Base-by-base conservation (phyloP, 768 basidiomycete species). In the Atractiella rhizophila region DNA sequence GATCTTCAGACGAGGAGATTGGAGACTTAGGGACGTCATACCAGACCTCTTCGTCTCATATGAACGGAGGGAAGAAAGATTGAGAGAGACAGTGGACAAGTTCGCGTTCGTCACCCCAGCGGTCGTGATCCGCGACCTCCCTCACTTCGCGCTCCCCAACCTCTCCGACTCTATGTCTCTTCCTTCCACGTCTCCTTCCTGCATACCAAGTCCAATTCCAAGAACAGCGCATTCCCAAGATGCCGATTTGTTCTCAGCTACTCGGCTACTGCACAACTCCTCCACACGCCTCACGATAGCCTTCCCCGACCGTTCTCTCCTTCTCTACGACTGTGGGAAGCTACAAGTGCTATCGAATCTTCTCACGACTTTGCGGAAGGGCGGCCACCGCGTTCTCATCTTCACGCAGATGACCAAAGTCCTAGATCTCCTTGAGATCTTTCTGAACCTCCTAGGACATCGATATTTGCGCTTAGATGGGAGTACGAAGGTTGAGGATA, bases 331-430 rank as follows among this genome's bases (percentile, higher is more conserved):
- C 57, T 91, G 86, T 52, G 86, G 86, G 33, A 96, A 96, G 54
- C 67, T 96, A 11, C 86, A 91, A 52, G 68, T 73, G 42, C 68
- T 96, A 7, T 68, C 72, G n/a, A 62, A 61, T 20, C 63, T 96
- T 21, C 64, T 96, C 9, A 70, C 80, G 33, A 70, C 78, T 57
- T 77, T 72, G 58, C 82, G 85, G 54, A 69, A 72, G 0, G 81
- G 72, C 5, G 82, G 83, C 0, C 85, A 91, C 55, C 76, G 86
- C 6, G 67, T 79, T 20, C 66, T 96, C 35, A 86, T 96, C 47
- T 96, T 96, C 60, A 94, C 86, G 0, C 86, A 96, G 53, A 94
- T 94, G 86, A 88, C 86, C 24, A 67, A 68, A 45, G 74, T 96
- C 25, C 66, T 96, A 44, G 86, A 96, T 55, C 81, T 96, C 45